Base-by-base conservation (phyloP, 2,329 filamentous ascomycete genomes). In the Cladosporium sphaerospermum region DNA sequence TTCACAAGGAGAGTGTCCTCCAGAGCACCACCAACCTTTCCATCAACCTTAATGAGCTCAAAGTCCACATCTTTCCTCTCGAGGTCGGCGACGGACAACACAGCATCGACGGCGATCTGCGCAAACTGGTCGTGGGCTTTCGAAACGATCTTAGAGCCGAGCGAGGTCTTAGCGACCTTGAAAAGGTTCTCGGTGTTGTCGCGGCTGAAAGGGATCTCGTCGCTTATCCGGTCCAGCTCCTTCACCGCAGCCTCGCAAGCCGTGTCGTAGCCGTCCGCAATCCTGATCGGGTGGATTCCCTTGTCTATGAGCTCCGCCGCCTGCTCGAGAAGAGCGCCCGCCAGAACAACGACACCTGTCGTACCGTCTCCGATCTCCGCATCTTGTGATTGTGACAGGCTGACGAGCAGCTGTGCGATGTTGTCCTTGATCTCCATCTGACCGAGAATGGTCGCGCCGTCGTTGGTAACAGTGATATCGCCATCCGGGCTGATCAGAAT, bases 371-470 rank as follows among this genome's bases (percentile, higher is more conserved):
- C 93, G 67, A 99, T 99, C 75, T 99, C 93, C 64, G 97, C 92
- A 67, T 99, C 93, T 72, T 99, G 93, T 37, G 93, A 97, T 77
- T 95, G 96, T 59, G 93, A 97, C 39, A 99, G 84, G 71, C 96
- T 92, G 46, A 99, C 93, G 56, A 99, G 78, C 48, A 99, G 80
- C 77, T 97, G 97, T 58, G 93, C 93, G 57, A 99, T 90, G 73
- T 97, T 92, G 79, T 99, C 97, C 63, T 89, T 88, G 63, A 99
- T 92, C 77, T 99, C 93, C 93, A 99, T 99, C 81, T 95, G 67
- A 65, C 89, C 86, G 62, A 99, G 79, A 66, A 99, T 99, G 43
- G 93, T 99, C 52, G 95, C 95, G 66, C 93, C 93, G 75, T 99
- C 93, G 77, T 99, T 99, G 62, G 93, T 99, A 58, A 99, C 90